Percentiles rank a stretch among this genome's conserved stretches.
Evolutionary conservation across 2,329 filamentous ascomycete genomes (phyloP).

Genomic region (Fusarium foetens): DNA sequence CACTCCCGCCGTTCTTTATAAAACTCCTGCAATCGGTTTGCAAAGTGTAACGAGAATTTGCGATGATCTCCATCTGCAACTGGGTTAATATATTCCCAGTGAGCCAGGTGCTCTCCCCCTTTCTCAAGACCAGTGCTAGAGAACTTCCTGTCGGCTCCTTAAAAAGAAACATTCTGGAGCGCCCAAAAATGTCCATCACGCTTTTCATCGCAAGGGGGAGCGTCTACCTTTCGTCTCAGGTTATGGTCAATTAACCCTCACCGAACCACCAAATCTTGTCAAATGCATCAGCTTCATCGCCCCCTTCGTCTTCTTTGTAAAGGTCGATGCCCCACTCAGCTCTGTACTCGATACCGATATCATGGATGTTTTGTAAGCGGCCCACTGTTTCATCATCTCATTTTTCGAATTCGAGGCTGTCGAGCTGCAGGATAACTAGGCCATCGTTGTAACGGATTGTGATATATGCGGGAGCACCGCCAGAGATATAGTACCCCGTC

Average conservation of each 20-base stretch:
- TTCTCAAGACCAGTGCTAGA: neutral
- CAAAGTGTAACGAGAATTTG: neutral
- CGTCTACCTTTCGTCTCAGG: fast-evolving
- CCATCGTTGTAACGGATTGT: neutral
- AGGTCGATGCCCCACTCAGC: neutral
- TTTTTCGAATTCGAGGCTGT: neutral
- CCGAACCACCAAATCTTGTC: no score
- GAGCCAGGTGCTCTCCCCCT: neutral
- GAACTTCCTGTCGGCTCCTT: neutral
- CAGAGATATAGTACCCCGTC: fast-evolving
- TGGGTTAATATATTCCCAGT: neutral
- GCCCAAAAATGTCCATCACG: neutral
- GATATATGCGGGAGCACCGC: neutral
- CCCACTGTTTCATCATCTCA: neutral
- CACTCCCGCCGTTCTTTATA: no score
- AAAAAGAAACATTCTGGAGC: neutral
- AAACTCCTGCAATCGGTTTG: fast-evolving
- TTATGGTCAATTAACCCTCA: neutral
- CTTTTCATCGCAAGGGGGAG: neutral
- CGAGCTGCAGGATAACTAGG: neutral
- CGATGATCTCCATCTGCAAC: neutral
- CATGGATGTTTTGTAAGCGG: fast-evolving
- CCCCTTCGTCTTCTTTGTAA: neutral
- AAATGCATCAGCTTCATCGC: neutral
- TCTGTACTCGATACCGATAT: neutral